Percentiles rank a stretch among this genome's conserved stretches.
phyloP scores from a whole-genome alignment of 2,329 filamentous ascomycete species.

The Aureobasidium subglaciale region DNA sequence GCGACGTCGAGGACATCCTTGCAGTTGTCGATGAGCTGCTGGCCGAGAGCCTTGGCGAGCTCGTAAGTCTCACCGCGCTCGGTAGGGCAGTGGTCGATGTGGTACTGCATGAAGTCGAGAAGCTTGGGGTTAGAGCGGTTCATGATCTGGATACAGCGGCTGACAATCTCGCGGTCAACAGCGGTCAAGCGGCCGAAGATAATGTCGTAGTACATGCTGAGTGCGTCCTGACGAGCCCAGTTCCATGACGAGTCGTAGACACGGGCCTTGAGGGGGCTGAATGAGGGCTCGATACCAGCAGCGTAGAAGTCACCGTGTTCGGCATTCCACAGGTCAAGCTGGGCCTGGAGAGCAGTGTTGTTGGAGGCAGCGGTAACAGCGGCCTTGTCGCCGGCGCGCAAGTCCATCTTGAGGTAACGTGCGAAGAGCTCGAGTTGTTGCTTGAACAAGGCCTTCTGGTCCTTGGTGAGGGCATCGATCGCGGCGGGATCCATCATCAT shows the following conservation, averaged over 20 bases:
- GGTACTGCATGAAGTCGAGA: slow-evolving; percentile 98
- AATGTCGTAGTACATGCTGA: slow-evolving; percentile 98
- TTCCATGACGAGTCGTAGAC: slow-evolving; percentile 99
- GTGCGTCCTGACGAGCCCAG: slow-evolving; percentile 94
- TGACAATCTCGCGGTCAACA: slow-evolving; percentile 95
- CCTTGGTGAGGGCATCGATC: slow-evolving; percentile 93
- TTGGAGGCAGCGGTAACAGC: slow-evolving; percentile 79
- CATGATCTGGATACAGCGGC: slow-evolving; percentile 98
- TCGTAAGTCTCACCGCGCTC: slow-evolving; percentile 96
- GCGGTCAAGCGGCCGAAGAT: slow-evolving; percentile 92
- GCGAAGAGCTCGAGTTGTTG: slow-evolving; percentile 94
- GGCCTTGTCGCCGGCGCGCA: slow-evolving; percentile 93
- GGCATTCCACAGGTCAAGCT: slow-evolving; percentile 88
- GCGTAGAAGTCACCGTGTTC: slow-evolving; percentile 98
- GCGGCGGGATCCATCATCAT: slow-evolving; percentile 99
- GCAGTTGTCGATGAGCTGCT: slow-evolving; percentile 95
- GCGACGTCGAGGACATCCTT: slow-evolving; percentile 77
- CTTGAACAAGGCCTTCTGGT: slow-evolving; percentile 93
- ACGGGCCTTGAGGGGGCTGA: slow-evolving; percentile 87
- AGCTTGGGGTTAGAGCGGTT: slow-evolving; percentile 95
- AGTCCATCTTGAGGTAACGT: slow-evolving; percentile 92
- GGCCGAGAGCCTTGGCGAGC: slow-evolving; percentile 89
- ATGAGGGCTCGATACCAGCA: slow-evolving; percentile 85
- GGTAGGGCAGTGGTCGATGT: slow-evolving; percentile 97
- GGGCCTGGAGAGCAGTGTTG: slow-evolving; percentile 78